Conservation (phyloP, 1,284 basidiomycete genomes). For the Malassezia caprae region DNA sequence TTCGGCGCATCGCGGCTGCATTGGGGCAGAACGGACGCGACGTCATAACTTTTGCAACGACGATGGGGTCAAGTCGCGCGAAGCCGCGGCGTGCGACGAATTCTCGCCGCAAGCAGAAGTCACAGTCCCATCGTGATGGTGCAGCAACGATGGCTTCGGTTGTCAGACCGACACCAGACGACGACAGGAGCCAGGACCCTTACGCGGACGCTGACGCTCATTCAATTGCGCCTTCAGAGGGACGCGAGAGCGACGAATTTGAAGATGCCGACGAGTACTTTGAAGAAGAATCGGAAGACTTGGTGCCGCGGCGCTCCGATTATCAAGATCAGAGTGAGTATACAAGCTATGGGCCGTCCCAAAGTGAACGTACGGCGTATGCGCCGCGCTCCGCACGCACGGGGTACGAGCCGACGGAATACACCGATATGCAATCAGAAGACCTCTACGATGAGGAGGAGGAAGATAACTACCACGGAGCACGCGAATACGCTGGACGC, state of each 20-base stretch:
- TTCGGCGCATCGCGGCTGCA: neutral
- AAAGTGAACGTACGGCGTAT: neutral
- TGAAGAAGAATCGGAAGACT: neutral
- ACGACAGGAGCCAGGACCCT: neutral
- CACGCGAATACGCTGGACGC: neutral
- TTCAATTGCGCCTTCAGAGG: neutral
- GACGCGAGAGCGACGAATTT: neutral
- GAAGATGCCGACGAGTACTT: slow-evolving; percentile 1
- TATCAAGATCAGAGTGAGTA: neutral
- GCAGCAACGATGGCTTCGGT: neutral
- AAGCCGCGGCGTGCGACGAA: neutral
- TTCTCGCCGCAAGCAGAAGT: neutral
- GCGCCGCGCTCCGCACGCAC: neutral
- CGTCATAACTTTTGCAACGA: neutral
- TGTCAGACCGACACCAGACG: neutral
- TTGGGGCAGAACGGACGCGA: neutral
- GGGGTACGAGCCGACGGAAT: neutral
- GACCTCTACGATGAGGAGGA: neutral
- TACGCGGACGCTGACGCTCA: neutral
- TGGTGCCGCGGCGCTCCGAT: neutral
- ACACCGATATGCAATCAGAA: neutral
- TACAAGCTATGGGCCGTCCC: neutral
- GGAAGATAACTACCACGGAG: neutral
- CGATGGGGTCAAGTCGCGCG: neutral
- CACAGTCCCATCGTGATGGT: neutral